Conservation (phyloP, 116 monocot genomes). For the Iris pallida region DNA sequence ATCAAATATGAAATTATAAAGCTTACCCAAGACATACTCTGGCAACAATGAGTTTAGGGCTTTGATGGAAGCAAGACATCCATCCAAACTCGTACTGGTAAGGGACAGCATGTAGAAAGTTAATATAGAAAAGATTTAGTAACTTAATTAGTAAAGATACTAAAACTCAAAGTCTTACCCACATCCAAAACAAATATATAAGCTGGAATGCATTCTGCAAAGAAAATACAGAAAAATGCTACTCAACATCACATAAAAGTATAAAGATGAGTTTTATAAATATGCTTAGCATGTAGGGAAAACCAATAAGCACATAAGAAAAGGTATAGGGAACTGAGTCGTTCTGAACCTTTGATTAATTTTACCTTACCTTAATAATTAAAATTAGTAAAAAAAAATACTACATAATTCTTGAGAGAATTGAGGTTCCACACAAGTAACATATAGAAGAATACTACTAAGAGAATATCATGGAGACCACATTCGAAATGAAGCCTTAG, state of each 20-base stretch:
- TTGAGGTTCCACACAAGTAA: not conserved
- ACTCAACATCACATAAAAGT: not conserved
- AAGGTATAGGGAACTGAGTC: not conserved
- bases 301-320: not conserved
- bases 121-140: not conserved
- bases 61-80: constrained; percentile 44
- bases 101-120: not conserved
- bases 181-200: constrained; percentile 51
- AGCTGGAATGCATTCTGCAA: constrained; percentile 50
- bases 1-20: not conserved
- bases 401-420: not conserved
- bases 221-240: not conserved
- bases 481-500: no score
- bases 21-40: constrained; percentile 42
- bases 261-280: not conserved
- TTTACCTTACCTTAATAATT: not conserved
- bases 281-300: not conserved
- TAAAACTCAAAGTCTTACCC: constrained; percentile 18
- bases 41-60: constrained; percentile 12
- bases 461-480: not conserved
- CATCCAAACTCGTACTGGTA: constrained; percentile 48
- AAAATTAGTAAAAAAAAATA: no score
- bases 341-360: no score
- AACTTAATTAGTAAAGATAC: not conserved
- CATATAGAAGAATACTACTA: not conserved